These are phyloP conservation scores for Nyssa sinensis DNA, from an alignment of 148 eudicot genomes.

Conservation along the genomic window DNA sequence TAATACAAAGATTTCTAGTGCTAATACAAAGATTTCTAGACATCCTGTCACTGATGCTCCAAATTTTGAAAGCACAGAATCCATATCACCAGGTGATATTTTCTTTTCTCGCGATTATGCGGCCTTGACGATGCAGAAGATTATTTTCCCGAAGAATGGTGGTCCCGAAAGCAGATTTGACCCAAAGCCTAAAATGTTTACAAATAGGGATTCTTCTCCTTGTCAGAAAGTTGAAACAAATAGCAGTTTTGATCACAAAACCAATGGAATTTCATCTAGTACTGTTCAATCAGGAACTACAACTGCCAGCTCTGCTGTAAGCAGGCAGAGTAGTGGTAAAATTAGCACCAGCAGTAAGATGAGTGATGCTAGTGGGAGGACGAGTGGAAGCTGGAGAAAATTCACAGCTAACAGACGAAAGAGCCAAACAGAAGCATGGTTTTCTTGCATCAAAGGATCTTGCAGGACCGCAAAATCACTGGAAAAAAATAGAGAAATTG, in stretches of 20 bases:
- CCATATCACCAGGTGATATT: slow-evolving; percentile 43
- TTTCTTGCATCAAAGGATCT: slow-evolving; percentile 38
- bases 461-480: slow-evolving; percentile 35
- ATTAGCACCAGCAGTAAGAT: slow-evolving; percentile 18
- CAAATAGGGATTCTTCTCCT: slow-evolving; percentile 9
- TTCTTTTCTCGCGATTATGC: slow-evolving; percentile 40
- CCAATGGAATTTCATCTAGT: slow-evolving; percentile 15
- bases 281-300: slow-evolving; percentile 19
- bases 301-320: slow-evolving; percentile 25
- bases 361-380: slow-evolving; percentile 29
- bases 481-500: slow-evolving; percentile 28
- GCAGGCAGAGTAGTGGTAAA: slow-evolving; percentile 33
- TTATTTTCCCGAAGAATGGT: slow-evolving; percentile 18
- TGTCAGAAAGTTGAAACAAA: slow-evolving; percentile 8
- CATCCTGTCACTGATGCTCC: not conserved
- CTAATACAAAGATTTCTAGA: slow-evolving; percentile 33
- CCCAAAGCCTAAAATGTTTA: slow-evolving; percentile 1
- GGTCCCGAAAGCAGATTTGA: slow-evolving; percentile 10
- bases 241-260: slow-evolving; percentile 8
- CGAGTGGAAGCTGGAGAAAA: slow-evolving; percentile 22
- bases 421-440: slow-evolving; percentile 41
- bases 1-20: slow-evolving; percentile 33
- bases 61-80: slow-evolving; percentile 37
- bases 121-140: slow-evolving; percentile 20
- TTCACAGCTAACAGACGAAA: slow-evolving; percentile 34